Evolutionary conservation across 148 eudicot genomes (phyloP), one percentile per base, ranked within the genome.

Genomic region (Nepenthes mirabilis): DNA sequence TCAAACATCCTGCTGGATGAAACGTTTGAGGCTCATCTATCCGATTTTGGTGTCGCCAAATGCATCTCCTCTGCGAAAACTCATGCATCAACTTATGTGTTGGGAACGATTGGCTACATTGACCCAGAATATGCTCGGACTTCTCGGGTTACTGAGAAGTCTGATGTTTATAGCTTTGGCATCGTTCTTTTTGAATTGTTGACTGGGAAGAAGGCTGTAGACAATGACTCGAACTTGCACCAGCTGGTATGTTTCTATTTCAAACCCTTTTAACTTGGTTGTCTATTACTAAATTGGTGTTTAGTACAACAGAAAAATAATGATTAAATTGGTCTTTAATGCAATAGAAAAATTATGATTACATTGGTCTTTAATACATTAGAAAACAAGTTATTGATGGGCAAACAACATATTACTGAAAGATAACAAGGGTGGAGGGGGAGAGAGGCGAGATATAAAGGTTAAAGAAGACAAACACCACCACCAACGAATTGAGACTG

Each of bases 91-190:
- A 85, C 91, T 9, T 75, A 72, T 62, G 84, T 85, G 35, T 47
- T 85, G 35, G 91, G 91, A 12, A 85, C 91, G 2, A 82, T 85
- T 52, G 91, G 91, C 48, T 85, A 85, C 68, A 85, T 85, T 11
- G 91, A 85, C 65, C 91, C 91, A 2, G 87, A 85, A 59, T 85
- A 85, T 63, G 91, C 87, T 9, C 67, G 85, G 37, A 85, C 91
- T 32, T 82, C 87, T 53, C 69, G 91, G 62, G 59, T 85, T 3
- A 85, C 79, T 10, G 91, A 79, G 49, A 85, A 82, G 37, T 85
- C 91, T 1, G 91, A 85, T 75, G 87, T 82, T 37, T 85, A 85
- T 48, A 85, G 91, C 68, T 85, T 82, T 56, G 91, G 91, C 5
- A 66, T 85, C 45, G 91, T 85, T 47, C 84, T 85, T 53, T 66